Evolutionary conservation across 2,329 filamentous ascomycete genomes (phyloP).

Genomic region (Dryadomyces quercus-mongolicae): DNA sequence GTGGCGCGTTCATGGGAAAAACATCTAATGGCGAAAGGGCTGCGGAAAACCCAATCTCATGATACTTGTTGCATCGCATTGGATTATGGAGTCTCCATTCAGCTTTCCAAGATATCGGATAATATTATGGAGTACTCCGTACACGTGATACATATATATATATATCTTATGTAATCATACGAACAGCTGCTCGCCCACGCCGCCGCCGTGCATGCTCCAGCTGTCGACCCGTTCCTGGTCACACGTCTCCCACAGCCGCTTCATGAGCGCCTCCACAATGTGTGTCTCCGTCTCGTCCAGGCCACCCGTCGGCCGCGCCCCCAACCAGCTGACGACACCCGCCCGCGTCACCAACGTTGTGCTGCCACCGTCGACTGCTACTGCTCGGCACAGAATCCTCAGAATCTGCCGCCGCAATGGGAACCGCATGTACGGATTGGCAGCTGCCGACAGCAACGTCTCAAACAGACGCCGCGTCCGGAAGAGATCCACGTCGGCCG

Average conservation of each 20-base stretch:
- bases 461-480: conserved; percentile 59
- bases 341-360: conserved; percentile 71
- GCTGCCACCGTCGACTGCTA: conserved; percentile 57
- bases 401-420: conserved; percentile 47
- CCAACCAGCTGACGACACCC: conserved; percentile 64
- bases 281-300: conserved; percentile 34
- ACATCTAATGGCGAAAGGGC: too few relatives aligned
- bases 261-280: conserved; percentile 41
- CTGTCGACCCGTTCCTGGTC: conserved; percentile 50
- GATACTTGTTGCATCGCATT: too few relatives aligned
- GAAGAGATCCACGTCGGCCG: conserved; percentile 47
- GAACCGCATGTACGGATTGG: conserved; percentile 50
- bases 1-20: too few relatives aligned
- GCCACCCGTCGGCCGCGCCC: not conserved
- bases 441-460: conserved; percentile 57
- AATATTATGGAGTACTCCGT: too few relatives aligned
- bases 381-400: conserved; percentile 54
- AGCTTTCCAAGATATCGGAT: too few relatives aligned
- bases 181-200: too few relatives aligned
- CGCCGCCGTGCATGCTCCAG: conserved; percentile 48
- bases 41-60: too few relatives aligned
- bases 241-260: conserved; percentile 49
- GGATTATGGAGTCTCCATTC: too few relatives aligned
- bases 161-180: too few relatives aligned
- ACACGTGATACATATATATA: too few relatives aligned